Percentiles rank a stretch among this genome's conserved stretches.
phyloP scores from a whole-genome alignment of 78 protist species.

The Dictyostelium discoideum region dicty_2.7 NC_007089.4:2316501-2317000 shows the following conservation, averaged over 20 bases:
- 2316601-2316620: conserved; percentile 77
- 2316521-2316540: conserved; percentile 73
- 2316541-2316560: conserved; percentile 77
- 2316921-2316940: conserved; percentile 58
- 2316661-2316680: conserved; percentile 78
- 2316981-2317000: conserved; percentile 48
- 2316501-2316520: conserved; percentile 79
- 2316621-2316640: conserved; percentile 72
- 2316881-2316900: conserved; percentile 54
- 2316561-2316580: conserved; percentile 66
- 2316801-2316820: too few relatives aligned
- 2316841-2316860: background rate
- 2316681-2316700: conserved; percentile 79
- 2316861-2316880: background rate
- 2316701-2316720: conserved; percentile 82
- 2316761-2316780: conserved; percentile 67
- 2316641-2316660: conserved; percentile 82
- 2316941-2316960: conserved; percentile 60
- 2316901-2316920: conserved; percentile 65
- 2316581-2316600: conserved; percentile 69
- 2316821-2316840: too few relatives aligned
- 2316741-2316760: conserved; percentile 81
- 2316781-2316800: conserved; percentile 61
- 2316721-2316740: conserved; percentile 82
- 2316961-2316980: conserved; percentile 46